phyloP scores from a whole-genome alignment of 2,329 filamentous ascomycete genomes.

The Cordyceps cateniannulata region DNA sequence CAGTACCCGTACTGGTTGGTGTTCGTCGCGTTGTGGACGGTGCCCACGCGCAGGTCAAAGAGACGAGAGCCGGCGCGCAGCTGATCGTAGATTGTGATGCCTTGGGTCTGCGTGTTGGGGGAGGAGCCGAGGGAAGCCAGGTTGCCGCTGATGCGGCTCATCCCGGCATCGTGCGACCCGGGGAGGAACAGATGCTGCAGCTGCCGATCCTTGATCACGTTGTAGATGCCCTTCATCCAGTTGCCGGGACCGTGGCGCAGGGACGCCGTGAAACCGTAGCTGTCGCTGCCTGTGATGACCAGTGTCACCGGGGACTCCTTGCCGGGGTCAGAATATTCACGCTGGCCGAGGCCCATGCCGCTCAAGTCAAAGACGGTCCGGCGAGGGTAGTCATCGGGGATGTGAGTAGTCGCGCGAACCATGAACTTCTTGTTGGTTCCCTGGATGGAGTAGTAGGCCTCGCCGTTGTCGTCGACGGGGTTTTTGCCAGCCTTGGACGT shows the following conservation, averaged over 20 bases:
- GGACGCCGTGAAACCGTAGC: conserved; percentile 26
- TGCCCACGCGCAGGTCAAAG: conserved; percentile 40
- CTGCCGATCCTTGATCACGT: conserved; percentile 29
- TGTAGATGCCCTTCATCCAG: conserved; percentile 28
- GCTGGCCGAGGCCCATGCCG: conserved; percentile 27
- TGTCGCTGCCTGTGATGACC: conserved; percentile 29
- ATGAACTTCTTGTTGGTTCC: conserved; percentile 25
- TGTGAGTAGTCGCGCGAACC: conserved; percentile 25
- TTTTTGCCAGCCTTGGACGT: conserved; percentile 15
- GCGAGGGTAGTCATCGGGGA: conserved; percentile 20
- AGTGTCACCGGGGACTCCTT: conserved; percentile 25
- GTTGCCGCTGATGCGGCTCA: conserved; percentile 32
- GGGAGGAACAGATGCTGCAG: conserved; percentile 41
- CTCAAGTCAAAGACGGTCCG: conserved; percentile 24
- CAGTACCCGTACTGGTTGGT: conserved; percentile 28
- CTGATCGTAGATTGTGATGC: conserved; percentile 37
- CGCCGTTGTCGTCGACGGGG: conserved; percentile 23
- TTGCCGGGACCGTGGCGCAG: conserved; percentile 22
- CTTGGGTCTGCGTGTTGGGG: conserved; percentile 40
- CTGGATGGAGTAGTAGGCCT: conserved; percentile 26
- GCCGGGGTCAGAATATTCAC: conserved; percentile 27
- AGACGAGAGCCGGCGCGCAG: conserved; percentile 38
- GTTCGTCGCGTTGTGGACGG: conserved; percentile 17
- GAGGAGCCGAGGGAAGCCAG: conserved; percentile 29
- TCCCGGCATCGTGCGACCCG: conserved; percentile 43